Conservation (phyloP, 2,329 filamentous ascomycete species). For the Neocatenulostroma microsporum region DNA sequence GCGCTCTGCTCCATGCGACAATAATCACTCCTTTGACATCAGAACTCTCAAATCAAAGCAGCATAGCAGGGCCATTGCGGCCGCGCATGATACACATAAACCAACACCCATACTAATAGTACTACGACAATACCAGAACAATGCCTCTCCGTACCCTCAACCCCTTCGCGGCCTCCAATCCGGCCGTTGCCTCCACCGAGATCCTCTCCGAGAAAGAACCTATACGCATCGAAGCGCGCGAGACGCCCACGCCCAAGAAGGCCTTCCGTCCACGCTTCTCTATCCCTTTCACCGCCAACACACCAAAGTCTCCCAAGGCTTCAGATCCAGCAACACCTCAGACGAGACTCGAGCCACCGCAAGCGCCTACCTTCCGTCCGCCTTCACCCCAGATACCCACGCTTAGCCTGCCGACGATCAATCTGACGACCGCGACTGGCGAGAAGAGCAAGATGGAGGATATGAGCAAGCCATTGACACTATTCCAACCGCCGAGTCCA, state of each 20-base stretch:
- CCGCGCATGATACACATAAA: no score
- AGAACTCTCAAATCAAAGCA: no score
- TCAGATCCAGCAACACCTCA: constrained; percentile 25
- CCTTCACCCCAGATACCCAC: constrained; percentile 61
- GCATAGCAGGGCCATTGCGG: no score
- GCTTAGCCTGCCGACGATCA: constrained; percentile 80
- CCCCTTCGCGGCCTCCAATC: constrained; percentile 46
- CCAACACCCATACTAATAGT: constrained; percentile 18
- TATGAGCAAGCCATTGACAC: constrained; percentile 61
- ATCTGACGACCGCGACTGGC: constrained; percentile 73
- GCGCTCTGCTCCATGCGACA: no score
- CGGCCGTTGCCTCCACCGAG: constrained; percentile 43
- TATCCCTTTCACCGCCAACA: constrained; percentile 23
- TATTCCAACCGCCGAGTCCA: constrained; percentile 83
- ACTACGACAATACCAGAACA: constrained; percentile 33
- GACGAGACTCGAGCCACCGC: constrained; percentile 20
- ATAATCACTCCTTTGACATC: no score
- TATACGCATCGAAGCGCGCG: constrained; percentile 23
- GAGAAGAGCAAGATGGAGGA: constrained; percentile 65
- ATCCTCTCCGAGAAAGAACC: constrained; percentile 46
- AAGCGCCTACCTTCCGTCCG: constrained; percentile 55
- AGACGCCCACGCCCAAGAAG: constrained; percentile 15
- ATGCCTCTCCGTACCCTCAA: constrained; percentile 58
- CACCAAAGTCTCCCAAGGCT: constrained; percentile 21
- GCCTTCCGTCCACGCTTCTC: constrained; percentile 22